Conservation (phyloP, 345 rosid species). For the Camelina sativa region DNA sequence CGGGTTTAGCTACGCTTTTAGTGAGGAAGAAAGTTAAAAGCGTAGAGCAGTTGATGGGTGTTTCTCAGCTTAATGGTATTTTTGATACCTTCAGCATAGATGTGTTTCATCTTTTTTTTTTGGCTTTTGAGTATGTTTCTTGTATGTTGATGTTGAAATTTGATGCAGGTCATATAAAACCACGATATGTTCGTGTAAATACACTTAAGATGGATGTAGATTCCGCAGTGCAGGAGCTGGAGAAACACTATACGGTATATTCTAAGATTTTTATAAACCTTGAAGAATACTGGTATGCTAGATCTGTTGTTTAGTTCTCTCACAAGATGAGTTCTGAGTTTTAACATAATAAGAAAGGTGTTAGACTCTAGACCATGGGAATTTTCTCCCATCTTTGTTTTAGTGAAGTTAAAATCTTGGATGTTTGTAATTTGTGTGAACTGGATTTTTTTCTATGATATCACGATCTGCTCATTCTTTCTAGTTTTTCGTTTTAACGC, state of each 20-base stretch:
- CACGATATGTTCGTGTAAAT: constrained; percentile 88
- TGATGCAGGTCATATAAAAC: constrained; percentile 65
- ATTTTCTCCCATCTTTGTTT: neutral
- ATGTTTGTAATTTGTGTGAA: constrained; percentile 11
- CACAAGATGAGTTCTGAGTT: constrained; percentile 16
- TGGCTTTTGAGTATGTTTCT: neutral
- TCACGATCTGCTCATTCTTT: constrained; percentile 7
- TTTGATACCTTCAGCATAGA: neutral
- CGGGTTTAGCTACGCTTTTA: constrained; percentile 64
- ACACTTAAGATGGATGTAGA: constrained; percentile 74
- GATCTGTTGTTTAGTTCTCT: constrained; percentile 19
- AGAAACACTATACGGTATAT: constrained; percentile 61
- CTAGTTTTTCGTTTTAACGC: neutral
- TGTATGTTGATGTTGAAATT: constrained; percentile 25
- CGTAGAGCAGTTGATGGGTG: constrained; percentile 63
- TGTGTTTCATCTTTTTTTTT: neutral
- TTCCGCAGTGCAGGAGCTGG: constrained; percentile 64
- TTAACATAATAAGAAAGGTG: neutral
- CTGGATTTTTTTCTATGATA: constrained; percentile 8
- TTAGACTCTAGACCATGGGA: constrained; percentile 1
- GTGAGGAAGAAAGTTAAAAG: constrained; percentile 64
- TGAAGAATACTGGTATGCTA: constrained; percentile 12
- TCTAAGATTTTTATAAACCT: constrained; percentile 10
- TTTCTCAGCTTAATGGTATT: constrained; percentile 60
- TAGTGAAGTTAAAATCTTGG: constrained; percentile 10